phyloP scores from a whole-genome alignment of 441 rosid species.

The Viola pubescens region DNA sequence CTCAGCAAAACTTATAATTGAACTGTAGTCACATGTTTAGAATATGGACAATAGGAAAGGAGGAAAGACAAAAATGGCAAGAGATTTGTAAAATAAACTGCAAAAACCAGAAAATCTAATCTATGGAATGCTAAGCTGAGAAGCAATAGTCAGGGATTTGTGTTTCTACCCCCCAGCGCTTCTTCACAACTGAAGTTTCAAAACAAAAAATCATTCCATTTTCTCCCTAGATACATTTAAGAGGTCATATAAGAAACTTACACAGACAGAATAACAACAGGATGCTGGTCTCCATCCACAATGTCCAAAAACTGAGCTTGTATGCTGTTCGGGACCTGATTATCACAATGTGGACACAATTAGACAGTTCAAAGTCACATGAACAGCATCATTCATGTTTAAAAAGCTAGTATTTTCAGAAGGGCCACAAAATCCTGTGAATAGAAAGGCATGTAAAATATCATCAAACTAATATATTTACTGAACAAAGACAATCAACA shows the following conservation, averaged over 20 bases:
- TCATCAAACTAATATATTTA: background rate
- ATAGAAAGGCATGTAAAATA: too few species aligned
- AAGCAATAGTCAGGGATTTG: background rate
- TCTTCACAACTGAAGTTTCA: slow-evolving; percentile 4
- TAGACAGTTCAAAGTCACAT: slow-evolving; percentile 2
- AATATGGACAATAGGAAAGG: background rate
- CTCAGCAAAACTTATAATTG: slow-evolving; percentile 73
- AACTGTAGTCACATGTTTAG: slow-evolving; percentile 30
- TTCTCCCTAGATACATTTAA: background rate
- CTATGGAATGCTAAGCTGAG: background rate
- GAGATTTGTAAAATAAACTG: background rate
- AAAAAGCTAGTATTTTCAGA: too few species aligned
- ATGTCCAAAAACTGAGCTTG: slow-evolving; percentile 58
- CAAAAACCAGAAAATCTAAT: too few species aligned
- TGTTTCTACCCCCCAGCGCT: background rate
- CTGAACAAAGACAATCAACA: background rate
- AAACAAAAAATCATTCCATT: background rate
- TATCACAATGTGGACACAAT: slow-evolving; percentile 14
- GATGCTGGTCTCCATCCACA: slow-evolving; percentile 67
- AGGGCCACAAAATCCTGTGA: too few species aligned
- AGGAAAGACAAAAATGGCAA: background rate
- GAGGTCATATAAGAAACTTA: slow-evolving; percentile 22
- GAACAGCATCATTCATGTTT: background rate
- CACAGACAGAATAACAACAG: slow-evolving; percentile 69
- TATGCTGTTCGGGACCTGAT: slow-evolving; percentile 77